phyloP scores from a whole-genome alignment of 441 rosid genomes.

The Bruguiera hainesii region DNA sequence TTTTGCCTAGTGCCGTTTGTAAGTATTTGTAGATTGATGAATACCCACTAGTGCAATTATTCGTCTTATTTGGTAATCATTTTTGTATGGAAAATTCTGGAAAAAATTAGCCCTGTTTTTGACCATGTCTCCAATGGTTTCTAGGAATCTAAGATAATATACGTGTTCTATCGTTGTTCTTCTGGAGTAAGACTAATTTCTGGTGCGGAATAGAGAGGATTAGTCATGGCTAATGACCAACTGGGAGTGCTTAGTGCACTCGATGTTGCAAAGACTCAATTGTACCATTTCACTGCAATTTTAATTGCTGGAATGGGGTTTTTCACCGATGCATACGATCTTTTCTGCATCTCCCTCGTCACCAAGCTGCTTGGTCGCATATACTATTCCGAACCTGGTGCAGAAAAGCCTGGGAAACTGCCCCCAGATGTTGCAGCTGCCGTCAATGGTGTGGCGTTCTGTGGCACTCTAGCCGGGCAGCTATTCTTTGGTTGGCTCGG shows the following conservation, averaged over 20 bases:
- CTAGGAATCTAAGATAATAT: neutral
- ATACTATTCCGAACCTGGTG: conserved; percentile 52
- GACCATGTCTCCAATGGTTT: neutral
- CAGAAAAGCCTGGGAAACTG: conserved; percentile 55
- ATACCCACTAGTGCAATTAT: too few species aligned
- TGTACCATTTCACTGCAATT: conserved; percentile 79
- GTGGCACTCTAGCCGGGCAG: conserved; percentile 71
- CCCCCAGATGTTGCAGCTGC: conserved; percentile 76
- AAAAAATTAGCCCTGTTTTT: too few species aligned
- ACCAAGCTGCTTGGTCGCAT: conserved; percentile 78
- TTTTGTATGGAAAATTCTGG: too few species aligned
- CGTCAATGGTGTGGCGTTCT: conserved; percentile 74
- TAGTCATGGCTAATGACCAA: conserved; percentile 35
- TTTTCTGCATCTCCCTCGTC: conserved; percentile 73
- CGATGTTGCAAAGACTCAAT: conserved; percentile 75
- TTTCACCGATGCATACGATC: conserved; percentile 84
- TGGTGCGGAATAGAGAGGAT: neutral
- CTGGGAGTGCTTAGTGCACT: conserved; percentile 63
- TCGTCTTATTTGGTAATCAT: too few species aligned
- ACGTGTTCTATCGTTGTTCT: neutral
- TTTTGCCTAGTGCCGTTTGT: too few species aligned
- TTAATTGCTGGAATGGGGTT: conserved; percentile 86
- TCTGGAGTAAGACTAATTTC: neutral
- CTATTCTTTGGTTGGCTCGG: conserved; percentile 92
- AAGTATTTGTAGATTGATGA: too few species aligned